Evolutionary conservation across 345 rosid genomes (phyloP), one percentile per base, ranked within the genome.

Genomic region (Ricinus communis): DNA sequence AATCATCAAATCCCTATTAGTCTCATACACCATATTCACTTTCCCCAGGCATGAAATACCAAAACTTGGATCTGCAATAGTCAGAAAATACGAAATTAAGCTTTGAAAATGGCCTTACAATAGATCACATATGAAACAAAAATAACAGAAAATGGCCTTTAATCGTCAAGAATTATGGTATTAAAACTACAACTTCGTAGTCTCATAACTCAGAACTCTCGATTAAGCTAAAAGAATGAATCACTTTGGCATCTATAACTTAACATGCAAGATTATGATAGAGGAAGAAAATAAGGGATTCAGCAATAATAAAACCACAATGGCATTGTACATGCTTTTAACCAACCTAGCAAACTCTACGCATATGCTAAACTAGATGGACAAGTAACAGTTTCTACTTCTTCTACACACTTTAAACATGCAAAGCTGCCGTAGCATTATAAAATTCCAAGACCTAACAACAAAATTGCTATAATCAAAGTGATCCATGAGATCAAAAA

Each of bases 11-110:
- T 94, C 95, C 75, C 46, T 85, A 82, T 91, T 96, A 50, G 79
- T 85, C 79, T 90, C 97, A 71, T 78, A 88, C 19, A 86, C 82
- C 27, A 79, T 45, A 73, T 88, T 90, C 69, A 91, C 82, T 77
- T 88, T 93, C 50, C 95, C 96, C 82, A 91, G 79, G 74, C 87
- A 90, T 16, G 85, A 77, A 63, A 94, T 86, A 38, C 98, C 96
- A 80, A 86, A 85, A 49, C 90, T 79, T 50, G 97, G 93, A 71
- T 93, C 97, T 91, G 85, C 15, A 61, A 58, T 30, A 63, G 50
- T 45, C 43, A 66, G 63, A 60, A 60, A 7, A 14, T 33, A 33
- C 2, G 6, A 33, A 33, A 33, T 33, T 33, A 33, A n/a, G n/a
- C n/a, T n/a, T n/a, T 33, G 38, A 33, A 2, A 33, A 33, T 12